These are phyloP conservation scores for Phytomonas serpens DNA, from an alignment of 208 protist genomes.

Conservation along the genomic window DNA sequence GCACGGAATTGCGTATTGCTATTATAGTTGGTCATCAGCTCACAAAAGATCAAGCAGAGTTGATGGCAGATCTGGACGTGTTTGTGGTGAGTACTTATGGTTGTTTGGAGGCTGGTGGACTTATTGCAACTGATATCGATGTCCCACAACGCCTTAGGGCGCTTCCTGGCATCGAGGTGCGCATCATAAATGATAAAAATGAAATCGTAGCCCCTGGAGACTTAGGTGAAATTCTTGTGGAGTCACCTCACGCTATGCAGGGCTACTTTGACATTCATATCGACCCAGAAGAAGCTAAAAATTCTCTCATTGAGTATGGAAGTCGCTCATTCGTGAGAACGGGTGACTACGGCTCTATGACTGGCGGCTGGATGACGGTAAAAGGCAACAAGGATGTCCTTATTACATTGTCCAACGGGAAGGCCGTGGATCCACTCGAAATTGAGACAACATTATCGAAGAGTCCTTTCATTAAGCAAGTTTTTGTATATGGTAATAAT, in stretches of 20 bases:
- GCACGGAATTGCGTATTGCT: slow-evolving; percentile 70
- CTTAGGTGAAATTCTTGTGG: slow-evolving; percentile 79
- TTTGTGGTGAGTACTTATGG: slow-evolving; percentile 88
- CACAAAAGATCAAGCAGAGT: slow-evolving; percentile 78
- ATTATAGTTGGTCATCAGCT: slow-evolving; percentile 80
- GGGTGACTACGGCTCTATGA: slow-evolving; percentile 81
- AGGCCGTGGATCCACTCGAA: slow-evolving; percentile 74
- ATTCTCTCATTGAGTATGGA: slow-evolving; percentile 83
- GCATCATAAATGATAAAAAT: slow-evolving; percentile 86
- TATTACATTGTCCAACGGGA: slow-evolving; percentile 71
- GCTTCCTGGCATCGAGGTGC: slow-evolving; percentile 82
- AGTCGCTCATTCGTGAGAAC: slow-evolving; percentile 86
- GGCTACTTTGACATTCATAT: slow-evolving; percentile 89
- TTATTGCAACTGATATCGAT: slow-evolving; percentile 85
- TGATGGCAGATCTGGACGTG: slow-evolving; percentile 86
- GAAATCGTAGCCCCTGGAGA: slow-evolving; percentile 85
- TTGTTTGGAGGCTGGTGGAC: slow-evolving; percentile 79
- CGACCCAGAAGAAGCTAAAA: slow-evolving; percentile 78
- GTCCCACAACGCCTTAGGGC: slow-evolving; percentile 84
- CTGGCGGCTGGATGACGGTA: slow-evolving; percentile 79
- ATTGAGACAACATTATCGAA: slow-evolving; percentile 70
- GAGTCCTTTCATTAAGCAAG: slow-evolving; percentile 83
- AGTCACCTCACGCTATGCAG: slow-evolving; percentile 85
- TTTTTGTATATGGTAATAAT: slow-evolving; percentile 71
- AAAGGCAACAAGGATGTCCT: slow-evolving; percentile 82